A percentile compares a stretch with the other conserved stretches of the same genome.
phyloP scores from a whole-genome alignment of 1,284 basidiomycete species.

The Ceratobasidium sp. region DNA sequence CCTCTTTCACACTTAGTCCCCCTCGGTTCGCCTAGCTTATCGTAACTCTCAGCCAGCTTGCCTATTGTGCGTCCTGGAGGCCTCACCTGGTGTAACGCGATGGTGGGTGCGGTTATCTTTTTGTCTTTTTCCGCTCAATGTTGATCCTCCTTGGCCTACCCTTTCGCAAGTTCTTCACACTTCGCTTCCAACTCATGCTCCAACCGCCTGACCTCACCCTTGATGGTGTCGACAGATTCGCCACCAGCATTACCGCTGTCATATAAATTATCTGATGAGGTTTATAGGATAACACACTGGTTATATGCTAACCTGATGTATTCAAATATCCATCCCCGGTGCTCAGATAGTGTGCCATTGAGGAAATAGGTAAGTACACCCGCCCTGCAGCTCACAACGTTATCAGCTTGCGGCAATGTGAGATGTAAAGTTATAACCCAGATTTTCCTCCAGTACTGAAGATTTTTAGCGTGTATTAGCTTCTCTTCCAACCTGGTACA shows the following conservation, averaged over 20 bases:
- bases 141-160: background rate
- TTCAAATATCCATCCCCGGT: background rate
- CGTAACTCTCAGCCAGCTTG: too few relatives aligned
- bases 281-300: background rate
- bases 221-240: background rate
- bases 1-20: too few relatives aligned
- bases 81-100: too few relatives aligned
- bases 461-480: too few relatives aligned
- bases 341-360: background rate
- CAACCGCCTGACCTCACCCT: background rate
- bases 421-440: too few relatives aligned
- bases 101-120: background rate
- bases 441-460: too few relatives aligned
- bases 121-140: background rate
- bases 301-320: background rate
- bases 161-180: background rate
- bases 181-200: background rate
- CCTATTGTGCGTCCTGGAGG: too few relatives aligned
- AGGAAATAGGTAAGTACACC: background rate
- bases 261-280: background rate
- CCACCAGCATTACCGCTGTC: slow-evolving; percentile 7
- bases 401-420: background rate
- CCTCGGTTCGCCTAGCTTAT: too few relatives aligned
- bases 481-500: background rate
- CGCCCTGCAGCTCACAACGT: background rate